Evolutionary conservation across 1,139 yeast genomes (phyloP), one percentile per base, ranked within the genome.

Genomic region (Saccharomyces hybrid): DNA sequence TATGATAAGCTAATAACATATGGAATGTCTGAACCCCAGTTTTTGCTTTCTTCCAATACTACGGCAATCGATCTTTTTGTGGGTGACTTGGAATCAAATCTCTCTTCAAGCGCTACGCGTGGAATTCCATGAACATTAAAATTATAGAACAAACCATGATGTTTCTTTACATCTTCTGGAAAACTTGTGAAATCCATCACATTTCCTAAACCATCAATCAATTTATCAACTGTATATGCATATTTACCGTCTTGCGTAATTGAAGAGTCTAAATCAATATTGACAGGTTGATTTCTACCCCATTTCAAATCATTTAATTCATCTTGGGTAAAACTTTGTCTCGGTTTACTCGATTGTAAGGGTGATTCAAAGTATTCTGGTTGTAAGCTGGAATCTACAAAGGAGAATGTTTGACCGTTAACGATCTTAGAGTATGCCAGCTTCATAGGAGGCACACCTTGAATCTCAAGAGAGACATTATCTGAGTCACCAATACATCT

Each of bases 171-270:
- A 13, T 60, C 58, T 13, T 55, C 57, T 16, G 71, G 61, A n/a
- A 66, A 58, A 13, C 61, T 58, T 1, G 77, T 77, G 62, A 83
- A 88, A 54, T 79, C 77, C 54, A 83, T 79, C 2, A 72, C 61
- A 62, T 88, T 88, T 0, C 97, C 97, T 57, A 88, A 75, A 1
- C 86, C 86, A 70, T 91, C 97, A 8, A 78, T 77, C 5, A 90
- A 78, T 58, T 81, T 82, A 48, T 82, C 80, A 47, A 91, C 76
- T 51, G 81, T 81, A 64, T 87, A 89, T 42, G 80, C 77, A 68
- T 88, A 78, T 23, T 73, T 73, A 13, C 96, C 96, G 5, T 81
- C 73, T 23, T 75, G 72, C 13, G 75, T 73, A 41, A 81, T 65
- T 9, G 74, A 70, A n/a, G 78, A 72, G 53, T 79, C 81, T 55